Evolutionary conservation across 2,329 filamentous ascomycete genomes (phyloP).

Genomic region (Trichoderma sp.): DNA sequence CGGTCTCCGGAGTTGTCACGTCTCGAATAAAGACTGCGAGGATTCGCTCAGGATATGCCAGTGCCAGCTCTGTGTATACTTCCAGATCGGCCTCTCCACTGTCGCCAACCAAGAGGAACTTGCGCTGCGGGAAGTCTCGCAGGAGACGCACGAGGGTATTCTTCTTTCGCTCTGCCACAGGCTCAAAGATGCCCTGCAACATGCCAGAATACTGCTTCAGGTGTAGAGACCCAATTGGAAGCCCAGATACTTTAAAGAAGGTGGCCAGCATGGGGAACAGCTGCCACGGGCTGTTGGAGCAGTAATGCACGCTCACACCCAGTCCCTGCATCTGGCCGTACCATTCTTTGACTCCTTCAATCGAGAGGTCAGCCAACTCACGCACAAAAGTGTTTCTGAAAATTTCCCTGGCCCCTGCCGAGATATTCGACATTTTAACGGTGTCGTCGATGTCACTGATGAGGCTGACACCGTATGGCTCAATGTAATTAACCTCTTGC

Average conservation of each 20-base stretch:
- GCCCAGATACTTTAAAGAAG: conserved; percentile 75
- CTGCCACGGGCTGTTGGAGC: conserved; percentile 99
- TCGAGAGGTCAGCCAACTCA: conserved; percentile 74
- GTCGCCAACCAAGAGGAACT: conserved; percentile 89
- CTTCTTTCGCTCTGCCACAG: conserved; percentile 92
- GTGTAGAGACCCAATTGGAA: conserved; percentile 88
- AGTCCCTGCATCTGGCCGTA: conserved; percentile 73
- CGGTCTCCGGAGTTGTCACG: conserved; percentile 73
- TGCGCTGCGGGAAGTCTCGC: conserved; percentile 82
- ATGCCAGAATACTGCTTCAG: conserved; percentile 96
- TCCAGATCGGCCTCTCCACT: conserved; percentile 96
- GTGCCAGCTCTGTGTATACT: conserved; percentile 90
- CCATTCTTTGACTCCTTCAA: conserved; percentile 89
- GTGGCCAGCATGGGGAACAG: conserved; percentile 84
- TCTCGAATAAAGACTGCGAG: conserved; percentile 91
- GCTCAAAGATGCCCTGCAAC: conserved; percentile 97
- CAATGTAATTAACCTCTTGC: conserved; percentile 73
- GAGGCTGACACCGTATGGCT: conserved; percentile 77
- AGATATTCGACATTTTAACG: conserved; percentile 91
- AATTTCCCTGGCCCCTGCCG: conserved; percentile 83
- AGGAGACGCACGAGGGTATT: conserved; percentile 82
- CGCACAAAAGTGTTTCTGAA: conserved; percentile 95
- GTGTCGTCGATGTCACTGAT: conserved; percentile 99
- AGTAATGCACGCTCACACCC: conserved; percentile 90
- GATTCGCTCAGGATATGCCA: conserved; percentile 79